phyloP scores from a whole-genome alignment of 768 basidiomycete species.

The Tulasnella calospora region DNA sequence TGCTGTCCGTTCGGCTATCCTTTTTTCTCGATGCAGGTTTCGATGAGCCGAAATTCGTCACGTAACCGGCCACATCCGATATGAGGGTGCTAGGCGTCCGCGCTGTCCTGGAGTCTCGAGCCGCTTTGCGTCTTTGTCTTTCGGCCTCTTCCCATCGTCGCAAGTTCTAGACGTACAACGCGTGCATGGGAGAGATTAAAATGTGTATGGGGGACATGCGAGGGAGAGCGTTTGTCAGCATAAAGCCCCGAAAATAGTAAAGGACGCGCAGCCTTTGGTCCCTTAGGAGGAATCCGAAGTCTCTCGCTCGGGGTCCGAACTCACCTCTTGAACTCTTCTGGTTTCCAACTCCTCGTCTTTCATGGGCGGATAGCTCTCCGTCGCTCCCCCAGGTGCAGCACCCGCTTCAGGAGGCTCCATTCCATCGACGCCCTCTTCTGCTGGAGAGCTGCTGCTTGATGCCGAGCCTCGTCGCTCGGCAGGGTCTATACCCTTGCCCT shows the following conservation, averaged over 20 bases:
- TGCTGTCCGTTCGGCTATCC: slow-evolving; percentile 1
- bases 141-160: slow-evolving; percentile 74
- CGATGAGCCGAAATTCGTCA: neutral
- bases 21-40: slow-evolving; percentile 3
- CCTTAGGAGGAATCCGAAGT: neutral
- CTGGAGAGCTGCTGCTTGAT: neutral
- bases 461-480: slow-evolving; percentile 2
- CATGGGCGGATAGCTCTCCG: slow-evolving; percentile 56
- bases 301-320: slow-evolving; percentile 28
- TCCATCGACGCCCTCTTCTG: slow-evolving; percentile 33
- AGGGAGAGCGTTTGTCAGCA: no score
- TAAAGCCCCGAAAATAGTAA: neutral
- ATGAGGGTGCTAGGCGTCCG: slow-evolving; percentile 10
- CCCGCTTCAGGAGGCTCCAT: slow-evolving; percentile 36
- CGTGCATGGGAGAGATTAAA: neutral
- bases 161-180: slow-evolving; percentile 50
- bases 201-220: neutral
- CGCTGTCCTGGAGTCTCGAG: slow-evolving; percentile 49
- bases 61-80: slow-evolving; percentile 18
- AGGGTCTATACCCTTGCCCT: slow-evolving; percentile 32
- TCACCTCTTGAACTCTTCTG: slow-evolving; percentile 65
- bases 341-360: slow-evolving; percentile 65
- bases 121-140: slow-evolving; percentile 66
- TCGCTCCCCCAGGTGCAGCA: slow-evolving; percentile 31
- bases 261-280: neutral